phyloP scores from a whole-genome alignment of 768 basidiomycete genomes.

The Xerocomus potaroensis region DNA sequence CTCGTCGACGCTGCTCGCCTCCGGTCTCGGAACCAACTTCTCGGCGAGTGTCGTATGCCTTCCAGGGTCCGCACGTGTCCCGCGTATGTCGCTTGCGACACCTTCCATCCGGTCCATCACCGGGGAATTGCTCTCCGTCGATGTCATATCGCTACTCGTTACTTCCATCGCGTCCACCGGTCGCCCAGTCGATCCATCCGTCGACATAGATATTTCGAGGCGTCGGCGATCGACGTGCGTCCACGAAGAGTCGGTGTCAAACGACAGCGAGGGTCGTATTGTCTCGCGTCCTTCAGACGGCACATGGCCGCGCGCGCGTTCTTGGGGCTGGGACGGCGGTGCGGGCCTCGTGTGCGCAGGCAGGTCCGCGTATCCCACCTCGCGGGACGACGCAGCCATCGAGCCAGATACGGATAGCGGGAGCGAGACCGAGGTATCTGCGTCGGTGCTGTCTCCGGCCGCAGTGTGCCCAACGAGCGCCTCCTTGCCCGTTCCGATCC shows the following conservation, averaged over 20 bases:
- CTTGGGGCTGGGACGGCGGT: conserved; percentile 23
- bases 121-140: conserved; percentile 44
- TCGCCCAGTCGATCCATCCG: conserved; percentile 6
- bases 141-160: conserved; percentile 50
- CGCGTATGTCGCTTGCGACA: conserved; percentile 29
- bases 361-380: too few species aligned
- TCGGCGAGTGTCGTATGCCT: conserved; percentile 50
- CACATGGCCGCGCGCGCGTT: background rate
- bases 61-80: conserved; percentile 22
- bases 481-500: conserved; percentile 13
- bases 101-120: conserved; percentile 32
- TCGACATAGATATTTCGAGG: conserved; percentile 8
- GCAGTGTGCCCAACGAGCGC: background rate
- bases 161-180: conserved; percentile 30
- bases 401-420: background rate
- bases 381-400: too few species aligned
- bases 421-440: conserved; percentile 9
- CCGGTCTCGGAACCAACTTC: conserved; percentile 57
- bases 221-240: conserved; percentile 58
- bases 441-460: conserved; percentile 18
- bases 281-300: conserved; percentile 14
- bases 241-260: conserved; percentile 63
- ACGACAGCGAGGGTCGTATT: conserved; percentile 5
- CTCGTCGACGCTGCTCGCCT: conserved; percentile 69
- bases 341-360: conserved; percentile 5